Evolutionary conservation across 148 eudicot species (phyloP).

Genomic region (Selenicereus undatus): DNA sequence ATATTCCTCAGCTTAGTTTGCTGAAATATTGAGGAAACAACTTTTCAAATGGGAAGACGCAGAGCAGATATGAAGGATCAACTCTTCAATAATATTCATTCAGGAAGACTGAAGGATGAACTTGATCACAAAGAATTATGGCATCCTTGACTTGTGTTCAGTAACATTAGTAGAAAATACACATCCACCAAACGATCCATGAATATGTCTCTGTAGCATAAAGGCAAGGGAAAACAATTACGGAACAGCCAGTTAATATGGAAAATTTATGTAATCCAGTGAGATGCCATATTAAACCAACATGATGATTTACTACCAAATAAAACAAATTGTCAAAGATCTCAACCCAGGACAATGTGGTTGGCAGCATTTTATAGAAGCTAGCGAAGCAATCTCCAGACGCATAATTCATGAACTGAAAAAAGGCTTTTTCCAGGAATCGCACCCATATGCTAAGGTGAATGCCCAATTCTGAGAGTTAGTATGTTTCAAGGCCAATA

Average conservation of each 20-base stretch:
- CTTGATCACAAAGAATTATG: background rate
- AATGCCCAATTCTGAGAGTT: background rate
- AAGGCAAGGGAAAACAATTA: background rate
- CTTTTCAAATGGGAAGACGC: background rate
- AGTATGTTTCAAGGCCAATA: background rate
- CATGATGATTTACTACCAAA: background rate
- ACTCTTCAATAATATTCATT: background rate
- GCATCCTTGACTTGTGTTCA: slow-evolving; percentile 1
- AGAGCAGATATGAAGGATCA: background rate
- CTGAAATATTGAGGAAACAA: background rate
- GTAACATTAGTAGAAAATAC: slow-evolving; percentile 6
- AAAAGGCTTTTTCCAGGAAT: background rate
- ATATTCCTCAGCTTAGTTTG: slow-evolving; percentile 25
- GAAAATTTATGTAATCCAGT: background rate
- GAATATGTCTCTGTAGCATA: slow-evolving; percentile 1
- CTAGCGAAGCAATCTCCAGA: background rate
- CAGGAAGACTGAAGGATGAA: slow-evolving; percentile 11
- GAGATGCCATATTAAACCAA: background rate
- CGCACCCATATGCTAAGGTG: background rate
- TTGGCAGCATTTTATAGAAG: background rate
- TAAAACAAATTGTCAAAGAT: background rate
- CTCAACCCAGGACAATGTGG: background rate
- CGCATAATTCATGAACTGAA: background rate
- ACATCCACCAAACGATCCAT: slow-evolving; percentile 9
- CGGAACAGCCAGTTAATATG: background rate